These are phyloP conservation scores for Fusarium albosuccineum DNA, from an alignment of 2,329 filamentous ascomycete genomes.

Conservation along the genomic window DNA sequence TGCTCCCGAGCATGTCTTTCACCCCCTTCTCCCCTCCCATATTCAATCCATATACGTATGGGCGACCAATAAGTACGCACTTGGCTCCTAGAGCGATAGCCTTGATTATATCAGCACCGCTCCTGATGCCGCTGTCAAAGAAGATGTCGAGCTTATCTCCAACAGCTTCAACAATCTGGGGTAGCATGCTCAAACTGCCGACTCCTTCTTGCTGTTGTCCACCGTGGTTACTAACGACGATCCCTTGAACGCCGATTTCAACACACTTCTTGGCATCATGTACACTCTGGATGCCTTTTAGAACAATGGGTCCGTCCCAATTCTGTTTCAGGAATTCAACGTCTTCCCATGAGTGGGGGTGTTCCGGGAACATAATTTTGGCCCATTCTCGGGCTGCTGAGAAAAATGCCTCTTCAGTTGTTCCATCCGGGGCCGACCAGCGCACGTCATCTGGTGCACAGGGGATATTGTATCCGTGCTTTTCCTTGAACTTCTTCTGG, in stretches of 20 bases:
- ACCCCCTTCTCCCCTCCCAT: conserved; percentile 31
- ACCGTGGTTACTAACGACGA: conserved; percentile 32
- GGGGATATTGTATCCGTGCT: conserved; percentile 27
- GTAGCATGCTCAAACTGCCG: conserved; percentile 28
- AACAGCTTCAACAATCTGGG: conserved; percentile 15
- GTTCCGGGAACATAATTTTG: conserved; percentile 33
- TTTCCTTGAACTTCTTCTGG: conserved; percentile 23
- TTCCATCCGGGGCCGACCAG: conserved; percentile 26
- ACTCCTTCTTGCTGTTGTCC: conserved; percentile 32
- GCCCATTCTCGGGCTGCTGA: conserved; percentile 30
- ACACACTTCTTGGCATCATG: conserved; percentile 27
- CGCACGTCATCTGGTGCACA: conserved; percentile 23
- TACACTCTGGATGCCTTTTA: conserved; percentile 31
- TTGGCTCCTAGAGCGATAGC: conserved; percentile 28
- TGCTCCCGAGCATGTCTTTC: conserved; percentile 9
- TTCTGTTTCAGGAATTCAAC: conserved; percentile 28
- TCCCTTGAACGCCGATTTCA: conserved; percentile 28
- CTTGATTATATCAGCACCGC: conserved; percentile 28
- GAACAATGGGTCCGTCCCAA: conserved; percentile 29
- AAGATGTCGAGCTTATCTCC: conserved; percentile 22
- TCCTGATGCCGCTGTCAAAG: conserved; percentile 26
- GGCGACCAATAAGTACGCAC: conserved; percentile 21
- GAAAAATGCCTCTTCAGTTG: conserved; percentile 21
- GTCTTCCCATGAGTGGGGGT: conserved; percentile 32
- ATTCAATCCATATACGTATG: conserved; percentile 26